These are phyloP conservation scores for Exidia glandulosa DNA, from an alignment of 768 basidiomycete genomes.

Conservation along the genomic window DNA sequence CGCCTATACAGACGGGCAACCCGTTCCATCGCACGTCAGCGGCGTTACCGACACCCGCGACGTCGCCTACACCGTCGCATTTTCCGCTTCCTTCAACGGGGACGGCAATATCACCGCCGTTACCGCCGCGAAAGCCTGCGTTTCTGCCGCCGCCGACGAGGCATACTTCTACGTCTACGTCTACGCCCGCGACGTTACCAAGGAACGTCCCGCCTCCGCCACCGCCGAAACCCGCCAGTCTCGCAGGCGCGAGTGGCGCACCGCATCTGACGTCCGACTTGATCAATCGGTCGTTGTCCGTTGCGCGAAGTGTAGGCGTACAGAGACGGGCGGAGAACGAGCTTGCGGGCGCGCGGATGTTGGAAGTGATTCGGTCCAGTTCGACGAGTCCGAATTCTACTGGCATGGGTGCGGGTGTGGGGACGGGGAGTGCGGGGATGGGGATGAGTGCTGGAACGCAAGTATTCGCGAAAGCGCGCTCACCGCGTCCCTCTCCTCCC, in stretches of 20 bases:
- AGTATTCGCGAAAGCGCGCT: not conserved
- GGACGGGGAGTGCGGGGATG: not conserved
- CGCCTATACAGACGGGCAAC: not conserved
- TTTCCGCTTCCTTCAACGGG: not conserved
- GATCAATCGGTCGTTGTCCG: not conserved
- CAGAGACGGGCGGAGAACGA: not conserved
- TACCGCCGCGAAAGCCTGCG: not conserved
- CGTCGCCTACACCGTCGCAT: not conserved
- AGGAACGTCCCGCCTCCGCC: conserved; percentile 59
- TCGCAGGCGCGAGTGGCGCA: not conserved
- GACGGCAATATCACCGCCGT: not conserved
- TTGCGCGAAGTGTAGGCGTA: not conserved
- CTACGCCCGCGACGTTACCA: not conserved
- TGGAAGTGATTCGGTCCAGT: not conserved
- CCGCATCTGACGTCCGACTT: not conserved
- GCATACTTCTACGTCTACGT: not conserved
- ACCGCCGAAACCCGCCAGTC: conserved; percentile 30
- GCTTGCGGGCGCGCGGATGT: not conserved
- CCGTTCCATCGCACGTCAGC: not conserved
- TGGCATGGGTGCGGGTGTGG: not conserved
- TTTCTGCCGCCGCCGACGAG: not conserved
- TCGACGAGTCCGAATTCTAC: not conserved
- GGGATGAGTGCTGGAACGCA: not conserved
- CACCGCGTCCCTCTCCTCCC: not conserved
- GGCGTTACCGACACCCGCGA: not conserved